Base-by-base conservation (phyloP, 257 asterid genomes). In the Gynochthodes officinalis region DNA sequence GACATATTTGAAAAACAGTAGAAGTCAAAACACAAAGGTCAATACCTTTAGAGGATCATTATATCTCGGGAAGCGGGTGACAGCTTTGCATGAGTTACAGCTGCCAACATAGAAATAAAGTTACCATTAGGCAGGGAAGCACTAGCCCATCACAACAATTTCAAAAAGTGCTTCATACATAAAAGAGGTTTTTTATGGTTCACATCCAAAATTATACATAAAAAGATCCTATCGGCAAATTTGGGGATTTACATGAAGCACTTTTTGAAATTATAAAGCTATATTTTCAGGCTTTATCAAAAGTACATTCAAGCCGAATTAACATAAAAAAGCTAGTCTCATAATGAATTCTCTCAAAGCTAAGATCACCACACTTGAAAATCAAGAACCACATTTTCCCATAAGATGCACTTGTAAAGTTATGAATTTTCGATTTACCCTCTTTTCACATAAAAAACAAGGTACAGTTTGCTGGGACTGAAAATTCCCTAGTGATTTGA, bases 41-140 rank as follows among this genome's bases (percentile, higher is more conserved):
- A 73, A 52, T 84, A 94, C 98, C 98, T 94, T 94, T 67, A 86
- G 23, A 53, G 98, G 95, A 79, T 94, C 98, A 79, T 82, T 87
- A 85, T 94, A 94, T 88, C 98, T 87, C 19, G 98, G 98, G 84
- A 91, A 94, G 72, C 97, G 98, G 73, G 96, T 89, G 63, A 85
- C 68, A 27, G 44, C 83, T 67, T 86, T 82, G 86, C 98, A 94
- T 12, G 85, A 82, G 63, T 81, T 86, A 92, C 98, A 94, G 74
- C 98, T 94, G 90, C 64, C 68, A 76, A 67, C 23, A 69, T 65
- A 33, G 77, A 75, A 66, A 11, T 6, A 2, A 66, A 43, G 44
- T 71, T 52, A 67, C 63, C 52, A 66, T 64, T 42, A 54, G 2
- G 63, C 46, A 69, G 23, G 60, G 42, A 66, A 57, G 55, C 25